Evolutionary conservation across 176 grass and related monocot genomes (phyloP), one percentile per base, ranked within the genome.

Genomic region (Carex myosuroides): DNA sequence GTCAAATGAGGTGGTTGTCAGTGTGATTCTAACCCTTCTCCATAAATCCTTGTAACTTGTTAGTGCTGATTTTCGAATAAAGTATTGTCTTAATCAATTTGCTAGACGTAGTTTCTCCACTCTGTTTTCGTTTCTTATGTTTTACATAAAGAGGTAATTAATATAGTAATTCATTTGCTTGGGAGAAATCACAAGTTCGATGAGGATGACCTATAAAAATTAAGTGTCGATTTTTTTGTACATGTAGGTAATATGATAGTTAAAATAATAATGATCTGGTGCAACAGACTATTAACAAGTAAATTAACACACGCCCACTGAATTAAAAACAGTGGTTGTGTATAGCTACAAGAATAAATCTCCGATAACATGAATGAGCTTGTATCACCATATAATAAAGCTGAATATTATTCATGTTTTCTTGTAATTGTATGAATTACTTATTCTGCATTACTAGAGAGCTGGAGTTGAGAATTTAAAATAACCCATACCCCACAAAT

Each of bases 401-500:
- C 14, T 74, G 11, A 12, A 53, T 74, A 50, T 50, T 74, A 50
- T 50, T 42, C 21, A 3, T 53, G 11, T 14, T 74, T 74, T 52
- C 7, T 72, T 72, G 11, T 35, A 56, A 39, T 17, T 76, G 5
- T 76, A 32, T 78, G 52, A 17, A 57, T 50, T 50, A 48, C 6
- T 57, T 57, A 9, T 57, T 77, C 22, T 32, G 50, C 48, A 77
- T 32, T 8, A 62, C 60, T 62, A 11, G 50, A 54, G 72, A 13
- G 5, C 24, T 77, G 48, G 48, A 55, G 39, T 82, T 62, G 32
- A 48, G 62, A 68, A 55, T 20, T 82, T 44, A 18, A 50, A 44
- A 68, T 82, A 48, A 26, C 13, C 22, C 60, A 30, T 67, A 66
- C 61, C 62, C 81, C 81, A 83, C 61, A 30, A 83, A 54, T 68